Base-by-base conservation (phyloP, 1,139 yeast genomes). In the Geotrichum aggregatum region DNA sequence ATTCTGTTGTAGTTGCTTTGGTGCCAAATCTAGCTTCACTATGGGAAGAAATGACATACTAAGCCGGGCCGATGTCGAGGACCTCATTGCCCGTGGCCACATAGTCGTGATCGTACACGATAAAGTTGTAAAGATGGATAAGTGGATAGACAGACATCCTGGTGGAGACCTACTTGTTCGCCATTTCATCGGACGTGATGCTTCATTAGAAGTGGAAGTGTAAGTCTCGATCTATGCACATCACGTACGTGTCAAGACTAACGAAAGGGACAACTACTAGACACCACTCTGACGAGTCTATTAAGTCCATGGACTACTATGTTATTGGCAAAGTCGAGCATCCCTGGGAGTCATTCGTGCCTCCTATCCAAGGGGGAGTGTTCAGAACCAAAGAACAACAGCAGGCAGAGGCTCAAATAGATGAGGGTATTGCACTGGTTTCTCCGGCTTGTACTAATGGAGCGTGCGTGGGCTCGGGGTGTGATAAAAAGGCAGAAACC, bases 141-240 rank as follows among this genome's bases (percentile, higher is more conserved):
- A 69, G 10, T 88, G 96, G 96, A 68, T 88, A 35, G 72, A 74
- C 24, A 73, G 64, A 48, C 96, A 88, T 67, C 96, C 96, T 0
- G 96, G 97, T 16, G 96, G 97, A 8, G 92, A 84, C 58, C 84
- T 81, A 62, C 91, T 95, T 0, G 83, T 88, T 13, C 74, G 74
- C 59, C 96, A 88, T 67, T 77, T 88, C 84, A 78, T 88, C 5
- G 97, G 96, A 3, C 72, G 92, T 55, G 96, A 88, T 68, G 95
- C 96, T 8, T 83, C 94, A 0, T 95, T 87, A 65, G 96, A 88
- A 66, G 87, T 88, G 87, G 77, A 82, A 52, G 91, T 91, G 10
- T 46, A 39, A 39, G 84, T 43, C 36, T 24, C 28, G 28, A 8
- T 8, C 8, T 5, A 24, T 24, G 28, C 28, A n/a, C 21, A 22